Evolutionary conservation across 106 monocot genomes (phyloP).

Genomic region (Dendrobium catenatum): DNA sequence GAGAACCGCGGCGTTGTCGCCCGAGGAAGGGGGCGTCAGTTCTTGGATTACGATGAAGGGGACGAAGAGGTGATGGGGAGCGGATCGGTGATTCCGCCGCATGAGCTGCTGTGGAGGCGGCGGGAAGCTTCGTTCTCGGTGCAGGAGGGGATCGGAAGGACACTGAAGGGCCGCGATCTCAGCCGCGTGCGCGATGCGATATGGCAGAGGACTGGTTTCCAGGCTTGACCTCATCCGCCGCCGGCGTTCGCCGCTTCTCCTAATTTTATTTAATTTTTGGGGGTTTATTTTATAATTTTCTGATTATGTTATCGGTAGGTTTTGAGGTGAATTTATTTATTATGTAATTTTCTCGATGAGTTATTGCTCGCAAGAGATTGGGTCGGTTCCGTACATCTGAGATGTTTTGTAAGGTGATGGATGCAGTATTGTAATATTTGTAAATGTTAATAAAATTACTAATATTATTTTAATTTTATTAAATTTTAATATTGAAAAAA

Average conservation of each 20-base stretch:
- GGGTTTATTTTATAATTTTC: background rate
- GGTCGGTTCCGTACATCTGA: too few species aligned
- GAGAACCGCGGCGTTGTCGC: background rate
- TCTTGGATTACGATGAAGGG: background rate
- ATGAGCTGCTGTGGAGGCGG: constrained; percentile 48
- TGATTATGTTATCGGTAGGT: background rate
- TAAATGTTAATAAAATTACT: too few species aligned
- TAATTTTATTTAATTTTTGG: background rate
- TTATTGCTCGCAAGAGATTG: background rate
- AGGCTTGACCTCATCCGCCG: constrained; percentile 29
- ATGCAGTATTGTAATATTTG: too few species aligned
- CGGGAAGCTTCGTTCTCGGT: constrained; percentile 60
- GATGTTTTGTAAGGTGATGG: too few species aligned
- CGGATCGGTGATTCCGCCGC: constrained; percentile 49
- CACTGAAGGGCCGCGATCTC: constrained; percentile 76
- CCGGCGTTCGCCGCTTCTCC: background rate
- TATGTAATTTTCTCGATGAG: background rate
- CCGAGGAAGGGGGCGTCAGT: background rate
- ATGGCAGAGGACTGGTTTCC: constrained; percentile 67
- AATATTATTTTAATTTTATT: too few species aligned
- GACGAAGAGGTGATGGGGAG: constrained; percentile 16
- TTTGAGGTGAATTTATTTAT: background rate
- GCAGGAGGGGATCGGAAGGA: constrained; percentile 61
- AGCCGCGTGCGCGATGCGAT: constrained; percentile 75
- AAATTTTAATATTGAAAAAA: too few species aligned